Base-by-base conservation (phyloP, 129 eudicot species). In the Tagetes erecta region DNA sequence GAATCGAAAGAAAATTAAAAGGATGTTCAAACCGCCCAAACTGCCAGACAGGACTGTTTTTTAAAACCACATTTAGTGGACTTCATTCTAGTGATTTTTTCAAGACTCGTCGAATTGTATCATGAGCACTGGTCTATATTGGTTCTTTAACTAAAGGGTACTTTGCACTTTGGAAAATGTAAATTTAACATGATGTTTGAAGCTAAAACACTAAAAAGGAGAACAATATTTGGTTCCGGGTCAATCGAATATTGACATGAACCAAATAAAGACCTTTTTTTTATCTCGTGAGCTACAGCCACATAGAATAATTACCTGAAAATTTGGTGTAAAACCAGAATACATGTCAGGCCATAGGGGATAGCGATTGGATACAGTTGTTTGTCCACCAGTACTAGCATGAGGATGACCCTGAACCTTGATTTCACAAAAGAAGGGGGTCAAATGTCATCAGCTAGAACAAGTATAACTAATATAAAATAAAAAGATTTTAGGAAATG, bases 301-400 rank as follows among this genome's bases (percentile, higher is more conserved):
- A 27, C 12, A 34, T 38, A 9, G 52, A 51, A 59, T 7, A 70
- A 44, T 82, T 60, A 91, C 95, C 86, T 81, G 82, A 69, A 57
- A 80, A 67, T 84, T 78, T 71, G 86, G 92, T 65, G 78, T 27
- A 33, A 84, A 76, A 59, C 89, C 91, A 58, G 91, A 63, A 80
- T 83, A 81, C 64, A 80, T 67, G 77, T 77, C 70, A 66, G 87
- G 63, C 86, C 84, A 82, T 20, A 77, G 41, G 3, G 90, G 82
- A 64, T 75, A 45, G 42, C 75, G 79, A 52, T 79, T 72, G 8
- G 86, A 49, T 78, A 77, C 72, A 83, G 84, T 59, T 60, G 83
- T 68, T 60, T 77, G 71, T 60, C 68, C 83, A 62, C 83, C 80
- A 12, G 27, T 12, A 34, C 72, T 60, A 67, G 73, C 69, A 56